phyloP scores from a whole-genome alignment of 371 early-diverging fungal genomes.

The Mortierella sp. region DNA sequence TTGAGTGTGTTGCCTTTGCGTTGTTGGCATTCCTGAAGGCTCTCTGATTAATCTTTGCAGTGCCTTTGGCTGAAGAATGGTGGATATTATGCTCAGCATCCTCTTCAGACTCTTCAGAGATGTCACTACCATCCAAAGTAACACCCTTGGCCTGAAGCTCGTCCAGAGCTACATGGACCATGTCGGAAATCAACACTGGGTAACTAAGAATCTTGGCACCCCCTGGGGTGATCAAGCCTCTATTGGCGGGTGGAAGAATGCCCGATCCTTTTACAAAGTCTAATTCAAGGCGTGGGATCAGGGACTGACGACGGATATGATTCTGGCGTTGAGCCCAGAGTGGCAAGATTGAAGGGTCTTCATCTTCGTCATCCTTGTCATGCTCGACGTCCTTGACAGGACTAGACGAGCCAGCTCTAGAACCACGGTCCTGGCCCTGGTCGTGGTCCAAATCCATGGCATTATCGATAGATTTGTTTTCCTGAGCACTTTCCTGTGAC shows the following conservation, averaged over 20 bases:
- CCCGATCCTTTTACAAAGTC: conserved; percentile 49
- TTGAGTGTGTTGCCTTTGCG: not conserved
- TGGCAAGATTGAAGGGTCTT: conserved; percentile 19
- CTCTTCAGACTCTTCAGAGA: conserved; percentile 29
- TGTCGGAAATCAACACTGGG: conserved; percentile 47
- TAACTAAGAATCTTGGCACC: conserved; percentile 49
- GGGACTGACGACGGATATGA: conserved; percentile 49
- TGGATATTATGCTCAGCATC: conserved; percentile 23
- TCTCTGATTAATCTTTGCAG: not conserved
- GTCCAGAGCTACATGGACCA: conserved; percentile 47
- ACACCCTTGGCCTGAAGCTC: conserved; percentile 36
- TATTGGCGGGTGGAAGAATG: conserved; percentile 42
- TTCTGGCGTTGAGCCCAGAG: conserved; percentile 43
- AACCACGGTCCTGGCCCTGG: conserved; percentile 1
- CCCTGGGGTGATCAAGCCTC: conserved; percentile 30
- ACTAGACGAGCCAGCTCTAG: not conserved
- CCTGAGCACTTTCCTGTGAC: not conserved
- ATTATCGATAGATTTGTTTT: not conserved
- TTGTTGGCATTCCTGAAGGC: not conserved
- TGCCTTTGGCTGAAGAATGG: not conserved
- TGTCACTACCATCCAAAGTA: conserved; percentile 24
- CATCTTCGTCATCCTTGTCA: conserved; percentile 5
- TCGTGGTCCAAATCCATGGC: conserved; percentile 5
- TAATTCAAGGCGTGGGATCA: conserved; percentile 47
- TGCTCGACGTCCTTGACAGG: not conserved